phyloP scores from a whole-genome alignment of 192 early-diverging fungal species.

The Coemansia sp. region DNA sequence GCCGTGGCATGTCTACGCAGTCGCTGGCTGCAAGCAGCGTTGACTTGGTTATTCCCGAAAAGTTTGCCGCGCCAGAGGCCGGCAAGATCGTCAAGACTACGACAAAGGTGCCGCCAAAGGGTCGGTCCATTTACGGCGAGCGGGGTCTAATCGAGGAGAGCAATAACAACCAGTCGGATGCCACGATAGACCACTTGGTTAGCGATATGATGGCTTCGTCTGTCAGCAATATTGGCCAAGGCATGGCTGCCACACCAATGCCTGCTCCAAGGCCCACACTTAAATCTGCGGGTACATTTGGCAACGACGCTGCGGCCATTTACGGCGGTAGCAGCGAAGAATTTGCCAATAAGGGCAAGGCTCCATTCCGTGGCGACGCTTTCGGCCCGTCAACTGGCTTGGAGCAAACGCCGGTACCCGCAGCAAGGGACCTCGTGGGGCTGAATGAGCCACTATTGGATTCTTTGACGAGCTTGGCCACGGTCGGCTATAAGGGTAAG shows the following conservation, averaged over 20 bases:
- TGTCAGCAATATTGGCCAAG: slow-evolving; percentile 3
- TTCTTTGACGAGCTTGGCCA: not conserved
- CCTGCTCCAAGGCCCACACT: not conserved
- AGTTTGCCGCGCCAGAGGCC: slow-evolving; percentile 6
- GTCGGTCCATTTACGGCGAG: slow-evolving; percentile 25
- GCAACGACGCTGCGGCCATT: not conserved
- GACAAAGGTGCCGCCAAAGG: not conserved
- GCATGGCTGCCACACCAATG: slow-evolving; percentile 1
- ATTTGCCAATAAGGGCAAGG: not conserved
- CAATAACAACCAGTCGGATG: slow-evolving; percentile 1
- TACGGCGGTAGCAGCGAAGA: not conserved
- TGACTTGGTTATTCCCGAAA: slow-evolving; percentile 18
- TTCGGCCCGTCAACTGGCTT: not conserved
- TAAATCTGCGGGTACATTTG: slow-evolving; percentile 2
- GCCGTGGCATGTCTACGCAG: not conserved
- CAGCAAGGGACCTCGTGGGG: slow-evolving; percentile 1
- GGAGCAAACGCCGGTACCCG: not conserved
- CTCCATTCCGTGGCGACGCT: not conserved
- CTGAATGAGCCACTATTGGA: slow-evolving; percentile 9
- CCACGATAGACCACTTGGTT: slow-evolving; percentile 28
- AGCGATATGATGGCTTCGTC: slow-evolving; percentile 29
- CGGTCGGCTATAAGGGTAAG: slow-evolving; percentile 16
- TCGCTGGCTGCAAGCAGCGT: slow-evolving; percentile 7
- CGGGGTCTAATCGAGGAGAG: not conserved
- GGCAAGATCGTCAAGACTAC: slow-evolving; percentile 6